Evolutionary conservation across 2,329 filamentous ascomycete species (phyloP), one percentile per base, ranked within the genome.

Genomic region (Apiospora malaysiana): DNA sequence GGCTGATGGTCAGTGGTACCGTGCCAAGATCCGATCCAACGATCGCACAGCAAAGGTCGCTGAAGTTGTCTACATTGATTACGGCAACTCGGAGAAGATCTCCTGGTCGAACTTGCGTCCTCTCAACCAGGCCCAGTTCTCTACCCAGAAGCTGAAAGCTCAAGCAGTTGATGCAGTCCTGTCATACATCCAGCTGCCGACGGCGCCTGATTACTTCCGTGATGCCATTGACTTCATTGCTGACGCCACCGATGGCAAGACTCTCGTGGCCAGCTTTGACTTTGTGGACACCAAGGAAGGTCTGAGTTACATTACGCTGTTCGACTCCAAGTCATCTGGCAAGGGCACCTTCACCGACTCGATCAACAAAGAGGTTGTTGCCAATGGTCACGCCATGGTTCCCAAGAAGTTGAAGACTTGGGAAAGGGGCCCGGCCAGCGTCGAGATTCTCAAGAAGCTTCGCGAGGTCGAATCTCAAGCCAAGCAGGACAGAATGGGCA

Each of bases 1-100:
- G 8, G 92, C 91, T 69, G 96, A 99, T 79, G 90, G 92, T 72
- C 91, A 96, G 76, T 99, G 95, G 95, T 99, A 99, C 85, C 93
- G 96, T 73, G 96, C 93, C 43, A 92, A 92, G 73, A 90, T 99
- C 73, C 92, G 95, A 73, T 91, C 95, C 79, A 98, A 98, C 82
- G 96, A 99, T 84, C 94, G 96, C 73, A 89, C 95, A 10, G 92
- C 91, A 78, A 94, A 96, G 87, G 90, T 93, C 76, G 92, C 94
- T 32, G 96, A 99, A 82, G 92, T 99, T 37, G 85, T 97, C 65
- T 99, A 97, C 83, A 90, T 99, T 73, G 96, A 99, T 85, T 99
- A 97, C 82, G 96, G 96, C 77, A 99, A 99, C 87, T 92, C 90
- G 70, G 96, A 99, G 83, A 92, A 91, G 79, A 87, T 97, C 46